Evolutionary conservation across 345 rosid species (phyloP).

Genomic region (Pseudoturritis turrita): DNA sequence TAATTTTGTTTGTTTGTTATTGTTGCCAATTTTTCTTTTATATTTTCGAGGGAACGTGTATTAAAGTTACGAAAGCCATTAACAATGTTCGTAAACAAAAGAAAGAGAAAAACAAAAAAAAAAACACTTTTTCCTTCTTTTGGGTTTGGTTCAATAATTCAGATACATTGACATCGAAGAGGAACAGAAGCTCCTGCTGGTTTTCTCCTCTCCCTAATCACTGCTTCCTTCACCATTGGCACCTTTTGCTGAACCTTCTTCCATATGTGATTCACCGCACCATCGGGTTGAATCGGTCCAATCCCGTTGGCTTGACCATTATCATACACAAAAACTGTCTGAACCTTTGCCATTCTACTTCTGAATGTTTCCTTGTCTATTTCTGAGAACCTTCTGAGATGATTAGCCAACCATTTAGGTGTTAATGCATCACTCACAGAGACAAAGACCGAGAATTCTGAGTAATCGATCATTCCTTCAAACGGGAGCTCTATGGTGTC

Average conservation of each 20-base stretch:
- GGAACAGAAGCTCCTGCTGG: constrained; percentile 63
- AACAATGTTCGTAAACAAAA: background rate
- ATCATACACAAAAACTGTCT: constrained; percentile 61
- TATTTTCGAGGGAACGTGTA: background rate
- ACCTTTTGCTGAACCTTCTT: constrained; percentile 71
- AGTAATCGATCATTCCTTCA: constrained; percentile 79
- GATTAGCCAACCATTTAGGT: constrained; percentile 60
- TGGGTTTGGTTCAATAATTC: constrained; percentile 11
- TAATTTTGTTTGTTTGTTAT: no score
- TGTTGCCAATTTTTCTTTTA: no score
- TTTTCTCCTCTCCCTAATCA: constrained; percentile 64
- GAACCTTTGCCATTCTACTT: constrained; percentile 51
- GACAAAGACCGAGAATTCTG: constrained; percentile 69
- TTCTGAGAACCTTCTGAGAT: constrained; percentile 53
- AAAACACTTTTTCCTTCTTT: background rate
- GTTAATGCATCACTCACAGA: constrained; percentile 69
- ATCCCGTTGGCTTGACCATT: constrained; percentile 56
- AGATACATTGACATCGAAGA: constrained; percentile 80
- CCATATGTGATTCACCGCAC: constrained; percentile 94
- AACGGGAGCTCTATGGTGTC: constrained; percentile 88
- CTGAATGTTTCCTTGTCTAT: constrained; percentile 51
- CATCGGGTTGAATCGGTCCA: constrained; percentile 61
- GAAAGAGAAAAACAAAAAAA: background rate
- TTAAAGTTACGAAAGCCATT: background rate
- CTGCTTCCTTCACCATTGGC: constrained; percentile 70